These are phyloP conservation scores for Hypholoma fasciculare DNA, from an alignment of 768 basidiomycete species.

Conservation along the genomic window DNA sequence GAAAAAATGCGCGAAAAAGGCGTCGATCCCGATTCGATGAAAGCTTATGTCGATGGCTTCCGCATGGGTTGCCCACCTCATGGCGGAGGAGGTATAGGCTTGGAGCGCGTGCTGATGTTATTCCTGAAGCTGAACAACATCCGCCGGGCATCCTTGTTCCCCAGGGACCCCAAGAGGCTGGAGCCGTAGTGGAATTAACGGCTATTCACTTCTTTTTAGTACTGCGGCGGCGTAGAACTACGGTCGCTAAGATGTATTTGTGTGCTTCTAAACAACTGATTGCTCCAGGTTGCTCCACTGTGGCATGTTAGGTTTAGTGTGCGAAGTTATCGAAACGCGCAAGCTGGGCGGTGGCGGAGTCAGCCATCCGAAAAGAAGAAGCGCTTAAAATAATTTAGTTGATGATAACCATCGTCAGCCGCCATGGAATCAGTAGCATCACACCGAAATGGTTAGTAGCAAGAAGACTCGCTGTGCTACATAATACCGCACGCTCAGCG, in stretches of 20 bases:
- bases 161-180: conserved; percentile 93
- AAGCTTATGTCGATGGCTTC: conserved; percentile 92
- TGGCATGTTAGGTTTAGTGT: conserved; percentile 12
- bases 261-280: conserved; percentile 9
- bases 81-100: conserved; percentile 94
- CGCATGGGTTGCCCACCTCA: conserved; percentile 93
- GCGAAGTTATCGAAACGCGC: conserved; percentile 22
- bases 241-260: conserved; percentile 2
- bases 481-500: conserved; percentile 16
- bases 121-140: conserved; percentile 98
- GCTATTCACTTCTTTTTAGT: background rate
- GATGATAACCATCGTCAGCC: conserved; percentile 30
- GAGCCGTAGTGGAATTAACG: conserved; percentile 58
- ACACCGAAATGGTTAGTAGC: conserved; percentile 25
- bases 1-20: conserved; percentile 87
- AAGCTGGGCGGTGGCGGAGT: conserved; percentile 15
- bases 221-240: background rate
- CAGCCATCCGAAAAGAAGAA: conserved; percentile 33
- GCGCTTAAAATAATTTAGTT: conserved; percentile 17
- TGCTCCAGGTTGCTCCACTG: conserved; percentile 14
- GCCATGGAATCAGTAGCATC: conserved; percentile 21
- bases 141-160: conserved; percentile 90
- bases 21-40: conserved; percentile 91
- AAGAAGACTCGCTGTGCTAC: conserved; percentile 16
- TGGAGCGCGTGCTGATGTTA: conserved; percentile 95